Conservation (phyloP, 345 rosid genomes). For the Clausena lansium region DNA sequence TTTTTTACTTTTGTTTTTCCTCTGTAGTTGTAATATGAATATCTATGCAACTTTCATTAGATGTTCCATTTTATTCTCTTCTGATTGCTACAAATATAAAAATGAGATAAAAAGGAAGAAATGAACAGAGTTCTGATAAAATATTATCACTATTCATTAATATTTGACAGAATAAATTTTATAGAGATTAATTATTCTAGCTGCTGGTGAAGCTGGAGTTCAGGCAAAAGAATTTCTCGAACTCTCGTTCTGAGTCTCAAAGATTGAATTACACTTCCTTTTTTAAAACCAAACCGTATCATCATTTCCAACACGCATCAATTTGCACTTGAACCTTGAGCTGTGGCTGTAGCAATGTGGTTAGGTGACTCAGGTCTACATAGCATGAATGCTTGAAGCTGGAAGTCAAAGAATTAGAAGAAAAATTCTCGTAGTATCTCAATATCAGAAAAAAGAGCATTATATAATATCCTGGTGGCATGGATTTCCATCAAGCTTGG, state of each 20-base stretch:
- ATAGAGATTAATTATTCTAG: not conserved
- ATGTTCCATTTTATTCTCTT: not conserved
- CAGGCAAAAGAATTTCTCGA: not conserved
- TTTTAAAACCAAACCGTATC: not conserved
- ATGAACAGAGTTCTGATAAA: not conserved
- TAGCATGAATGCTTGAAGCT: not conserved
- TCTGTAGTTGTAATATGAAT: not conserved
- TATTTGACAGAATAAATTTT: not conserved
- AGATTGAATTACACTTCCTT: not conserved
- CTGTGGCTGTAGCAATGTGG: not conserved
- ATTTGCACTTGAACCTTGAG: not conserved
- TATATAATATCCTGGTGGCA: not conserved
- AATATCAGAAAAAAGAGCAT: not conserved
- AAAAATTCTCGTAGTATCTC: not conserved
- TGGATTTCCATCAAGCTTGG: not conserved
- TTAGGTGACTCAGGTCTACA: not conserved
- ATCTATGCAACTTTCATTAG: not conserved
- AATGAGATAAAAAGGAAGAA: not conserved
- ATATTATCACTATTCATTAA: not conserved
- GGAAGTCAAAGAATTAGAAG: not conserved
- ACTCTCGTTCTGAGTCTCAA: not conserved
- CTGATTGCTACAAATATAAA: not conserved
- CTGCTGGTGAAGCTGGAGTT: not conserved
- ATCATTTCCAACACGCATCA: not conserved
- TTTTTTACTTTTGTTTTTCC: not conserved